Conservation (phyloP, 2,329 filamentous ascomycete species). For the Diplodia seriata region DNA sequence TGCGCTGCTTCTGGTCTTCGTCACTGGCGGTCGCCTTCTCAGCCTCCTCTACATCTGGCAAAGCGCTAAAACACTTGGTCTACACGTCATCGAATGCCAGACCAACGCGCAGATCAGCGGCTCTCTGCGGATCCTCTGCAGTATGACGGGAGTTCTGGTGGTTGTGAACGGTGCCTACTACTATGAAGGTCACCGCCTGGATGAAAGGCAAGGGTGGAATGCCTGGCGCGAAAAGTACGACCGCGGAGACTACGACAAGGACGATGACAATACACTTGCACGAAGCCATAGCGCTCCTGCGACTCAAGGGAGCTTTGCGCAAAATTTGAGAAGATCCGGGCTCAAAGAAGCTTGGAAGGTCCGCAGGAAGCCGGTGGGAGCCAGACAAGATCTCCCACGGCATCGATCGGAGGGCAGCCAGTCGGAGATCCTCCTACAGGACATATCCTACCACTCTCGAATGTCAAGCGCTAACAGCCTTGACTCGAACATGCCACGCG, state of each 20-base stretch:
- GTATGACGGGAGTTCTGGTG: conserved; percentile 33
- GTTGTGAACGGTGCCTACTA: conserved; percentile 32
- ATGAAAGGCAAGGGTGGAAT: not conserved
- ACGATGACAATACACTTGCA: not conserved
- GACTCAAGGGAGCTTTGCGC: not conserved
- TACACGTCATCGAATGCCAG: conserved; percentile 30
- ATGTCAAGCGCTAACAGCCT: not conserved
- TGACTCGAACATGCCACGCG: not conserved
- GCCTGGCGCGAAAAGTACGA: conserved; percentile 16
- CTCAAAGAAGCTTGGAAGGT: not conserved
- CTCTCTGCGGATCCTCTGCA: conserved; percentile 33
- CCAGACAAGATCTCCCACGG: not conserved
- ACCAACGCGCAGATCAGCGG: conserved; percentile 24
- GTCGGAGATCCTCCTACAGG: not conserved
- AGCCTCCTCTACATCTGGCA: not conserved
- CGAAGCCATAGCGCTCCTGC: not conserved
- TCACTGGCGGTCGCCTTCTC: not conserved
- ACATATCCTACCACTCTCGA: not conserved
- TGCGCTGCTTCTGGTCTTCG: not conserved
- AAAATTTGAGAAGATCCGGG: not conserved
- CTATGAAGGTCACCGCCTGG: conserved; percentile 26
- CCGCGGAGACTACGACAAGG: conserved; percentile 16
- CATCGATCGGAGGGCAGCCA: not conserved
- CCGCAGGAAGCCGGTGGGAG: not conserved
- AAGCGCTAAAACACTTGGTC: conserved; percentile 2